Base-by-base conservation (phyloP, 208 protist genomes). In the Acanthamoeba pearcei region DNA sequence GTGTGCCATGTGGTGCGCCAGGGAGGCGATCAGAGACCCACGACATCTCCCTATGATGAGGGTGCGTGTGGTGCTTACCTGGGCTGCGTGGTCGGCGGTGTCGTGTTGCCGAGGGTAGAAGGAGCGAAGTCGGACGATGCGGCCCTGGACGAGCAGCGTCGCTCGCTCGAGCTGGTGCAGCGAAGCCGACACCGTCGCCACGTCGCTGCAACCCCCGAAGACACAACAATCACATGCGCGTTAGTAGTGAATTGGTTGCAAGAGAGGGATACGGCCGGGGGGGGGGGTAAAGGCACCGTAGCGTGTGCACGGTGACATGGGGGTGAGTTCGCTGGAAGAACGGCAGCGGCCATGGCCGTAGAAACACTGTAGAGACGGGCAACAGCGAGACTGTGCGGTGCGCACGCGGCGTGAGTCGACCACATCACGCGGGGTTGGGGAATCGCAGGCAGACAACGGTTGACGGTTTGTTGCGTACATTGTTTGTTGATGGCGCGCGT, bases 131-230 rank as follows among this genome's bases (percentile, higher is more conserved):
- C 76, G 42, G 24, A n/a, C 9, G 32, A 83, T 83, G 42, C 76
- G 19, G 3, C 76, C 76, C 46, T 83, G 76, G 24, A 83, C 76
- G 6, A 83, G 42, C 76, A 83, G 13, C 17, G 76, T 57, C 35
- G 76, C 76, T 29, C 42, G 35, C 27, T 83, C 76, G 42, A 83
- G 35, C 22, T 83, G 76, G 42, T 83, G 76, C 22, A 83, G 76
- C 76, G 76, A 83, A 19, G 76, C 76, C 42, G 76, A 10, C 35
- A 83, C 46, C 3, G 35, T 83, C 22, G 42, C 46, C 42, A 55
- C 76, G 4, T 83, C 76, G n/a, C 76, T 83, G 35, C 29, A 19
- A n/a, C 13, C 49, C 24, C 5, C 22, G n/a, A 24, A 62, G 22
- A 60, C 6, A 15, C 55, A 24, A 24, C 55, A 62, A 62, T 62